Conservation (phyloP, 371 early-diverging fungal genomes). For the Mortierella sp. region DNA sequence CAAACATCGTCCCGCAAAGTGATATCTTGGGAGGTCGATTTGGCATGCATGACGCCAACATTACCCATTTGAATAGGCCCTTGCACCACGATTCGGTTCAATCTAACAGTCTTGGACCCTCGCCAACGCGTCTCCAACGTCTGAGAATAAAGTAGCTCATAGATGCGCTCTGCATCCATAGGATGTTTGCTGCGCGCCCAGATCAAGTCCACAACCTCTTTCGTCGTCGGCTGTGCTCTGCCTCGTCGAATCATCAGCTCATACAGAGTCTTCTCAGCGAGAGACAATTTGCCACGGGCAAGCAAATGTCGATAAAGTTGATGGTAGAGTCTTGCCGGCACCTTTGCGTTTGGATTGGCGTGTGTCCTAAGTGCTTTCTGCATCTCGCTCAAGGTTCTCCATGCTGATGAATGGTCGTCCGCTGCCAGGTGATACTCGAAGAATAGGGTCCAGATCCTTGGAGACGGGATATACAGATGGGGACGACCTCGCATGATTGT, state of each 20-base stretch:
- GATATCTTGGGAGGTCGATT: constrained; percentile 14
- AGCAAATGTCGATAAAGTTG: constrained; percentile 34
- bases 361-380: constrained; percentile 1
- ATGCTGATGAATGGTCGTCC: constrained; percentile 18
- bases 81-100: constrained; percentile 20
- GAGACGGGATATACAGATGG: constrained; percentile 36
- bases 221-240: constrained; percentile 17
- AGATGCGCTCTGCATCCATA: constrained; percentile 37
- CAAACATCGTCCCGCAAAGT: constrained; percentile 25
- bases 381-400: constrained; percentile 34
- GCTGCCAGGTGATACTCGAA: constrained; percentile 32
- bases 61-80: constrained; percentile 47
- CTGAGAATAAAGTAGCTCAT: constrained; percentile 41
- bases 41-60: constrained; percentile 48
- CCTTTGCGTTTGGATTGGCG: background rate
- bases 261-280: constrained; percentile 39
- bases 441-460: constrained; percentile 34
- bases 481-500: constrained; percentile 24
- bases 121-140: background rate
- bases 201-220: constrained; percentile 38
- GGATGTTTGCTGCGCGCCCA: constrained; percentile 32
- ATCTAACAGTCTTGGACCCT: background rate
- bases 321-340: constrained; percentile 28
- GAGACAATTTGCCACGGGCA: constrained; percentile 8
- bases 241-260: constrained; percentile 38